Conservation (phyloP, 2,329 filamentous ascomycete species). For the Fusarium xyrophilum region DNA sequence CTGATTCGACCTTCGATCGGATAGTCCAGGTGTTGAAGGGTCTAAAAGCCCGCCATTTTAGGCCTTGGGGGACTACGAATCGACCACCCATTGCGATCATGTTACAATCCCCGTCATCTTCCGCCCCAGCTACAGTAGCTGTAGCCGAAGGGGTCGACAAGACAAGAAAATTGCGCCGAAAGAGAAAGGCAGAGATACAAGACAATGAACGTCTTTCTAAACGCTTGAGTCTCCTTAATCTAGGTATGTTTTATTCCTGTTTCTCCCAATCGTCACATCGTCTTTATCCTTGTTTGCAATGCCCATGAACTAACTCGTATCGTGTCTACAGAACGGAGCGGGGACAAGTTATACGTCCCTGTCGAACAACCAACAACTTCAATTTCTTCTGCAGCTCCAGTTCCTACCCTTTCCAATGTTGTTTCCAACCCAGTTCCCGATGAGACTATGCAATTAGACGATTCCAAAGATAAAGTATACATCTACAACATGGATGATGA, state of each 20-base stretch:
- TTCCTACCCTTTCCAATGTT: constrained; percentile 23
- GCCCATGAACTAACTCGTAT: constrained; percentile 2
- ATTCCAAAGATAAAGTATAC: constrained; percentile 86
- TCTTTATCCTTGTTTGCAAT: not conserved
- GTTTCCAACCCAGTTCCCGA: constrained; percentile 41
- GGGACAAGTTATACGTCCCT: constrained; percentile 70
- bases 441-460: constrained; percentile 83
- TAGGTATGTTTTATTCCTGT: constrained; percentile 63
- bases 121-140: constrained; percentile 28
- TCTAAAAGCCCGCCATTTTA: constrained; percentile 29
- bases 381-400: constrained; percentile 36
- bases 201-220: constrained; percentile 81
- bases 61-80: constrained; percentile 12
- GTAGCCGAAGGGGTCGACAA: constrained; percentile 31
- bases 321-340: constrained; percentile 61
- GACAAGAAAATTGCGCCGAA: constrained; percentile 48
- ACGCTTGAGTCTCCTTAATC: constrained; percentile 78
- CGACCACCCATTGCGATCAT: constrained; percentile 41
- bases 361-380: constrained; percentile 55
- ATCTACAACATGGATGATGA: constrained; percentile 91
- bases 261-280: not conserved
- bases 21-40: constrained; percentile 24
- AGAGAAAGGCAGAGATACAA: constrained; percentile 66
- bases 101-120: constrained; percentile 44
- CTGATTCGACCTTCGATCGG: constrained; percentile 18